phyloP scores from a whole-genome alignment of 805 yeast genomes.

The Pichia cephalocereana region DNA sequence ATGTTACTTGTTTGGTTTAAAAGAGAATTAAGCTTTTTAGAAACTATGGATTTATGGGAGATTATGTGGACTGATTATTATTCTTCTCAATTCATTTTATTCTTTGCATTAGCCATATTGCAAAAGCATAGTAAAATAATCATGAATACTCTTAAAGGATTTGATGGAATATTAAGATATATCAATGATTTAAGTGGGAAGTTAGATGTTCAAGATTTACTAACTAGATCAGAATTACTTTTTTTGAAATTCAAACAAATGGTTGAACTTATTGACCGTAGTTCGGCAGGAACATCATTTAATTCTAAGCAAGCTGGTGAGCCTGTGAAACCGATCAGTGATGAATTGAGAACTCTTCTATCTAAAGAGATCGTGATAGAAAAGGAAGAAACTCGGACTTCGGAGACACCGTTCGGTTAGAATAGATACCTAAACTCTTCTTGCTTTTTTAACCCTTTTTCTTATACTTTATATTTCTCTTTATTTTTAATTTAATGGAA shows the following conservation, averaged over 20 bases:
- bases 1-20: conserved; percentile 95
- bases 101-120: conserved; percentile 80
- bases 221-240: conserved; percentile 76
- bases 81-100: conserved; percentile 79
- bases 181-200: conserved; percentile 83
- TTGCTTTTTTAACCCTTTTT: no score
- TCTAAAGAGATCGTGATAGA: conserved; percentile 55
- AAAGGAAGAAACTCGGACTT: conserved; percentile 27
- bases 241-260: conserved; percentile 74
- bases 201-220: conserved; percentile 63
- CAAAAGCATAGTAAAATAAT: conserved; percentile 79
- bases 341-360: conserved; percentile 51
- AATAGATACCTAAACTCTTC: no score
- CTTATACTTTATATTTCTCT: no score
- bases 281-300: neutral
- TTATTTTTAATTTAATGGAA: no score
- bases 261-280: conserved; percentile 65
- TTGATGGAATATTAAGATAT: conserved; percentile 88
- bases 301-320: neutral
- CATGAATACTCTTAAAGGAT: conserved; percentile 59
- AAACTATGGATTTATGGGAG: conserved; percentile 83
- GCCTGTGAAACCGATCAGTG: conserved; percentile 24
- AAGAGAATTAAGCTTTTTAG: conserved; percentile 76
- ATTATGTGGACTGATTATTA: conserved; percentile 81
- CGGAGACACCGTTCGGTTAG: conserved; percentile 24